Base-by-base conservation (phyloP, 768 basidiomycete species). In the Cubamyces lactineus region DNA sequence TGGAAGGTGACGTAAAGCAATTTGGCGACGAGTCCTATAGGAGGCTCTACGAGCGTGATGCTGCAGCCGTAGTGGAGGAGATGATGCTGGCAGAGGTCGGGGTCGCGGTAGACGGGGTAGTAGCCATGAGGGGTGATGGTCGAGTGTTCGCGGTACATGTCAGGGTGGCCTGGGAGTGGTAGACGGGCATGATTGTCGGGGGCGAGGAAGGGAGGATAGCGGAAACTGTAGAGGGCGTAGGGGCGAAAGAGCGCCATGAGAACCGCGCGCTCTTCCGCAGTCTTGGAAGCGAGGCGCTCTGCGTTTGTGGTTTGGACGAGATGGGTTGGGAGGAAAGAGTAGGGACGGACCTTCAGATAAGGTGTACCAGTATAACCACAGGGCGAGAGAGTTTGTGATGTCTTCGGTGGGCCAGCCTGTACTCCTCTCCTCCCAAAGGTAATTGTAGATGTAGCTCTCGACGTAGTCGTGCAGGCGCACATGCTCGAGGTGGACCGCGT, bases 341-440 rank as follows among this genome's bases (percentile, higher is more conserved):
- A 53, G 43, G 12, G 43, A 74, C 80, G 50, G 38, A 85, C 85
- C 74, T 66, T 76, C 69, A 9, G 84, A 80, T 3, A 79, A 80
- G 26, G 82, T 78, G 69, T 85, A 77, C 88, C 88, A 90, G 59
- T 84, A 72, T 0, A 88, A 57, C 86, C 86, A 89, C 19, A 90
- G 62, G 0, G 82, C 86, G 53, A 84, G 80, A 0, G 84, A 71
- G 64, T 83, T 85, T 24, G 74, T 43, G 8, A 74, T 65, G 51
- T 69, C 82, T 43, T 88, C 86, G 2, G 70, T 63, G 0, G 87
- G 86, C 87, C 88, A 89, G 3, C 83, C 85, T 45, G 79, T 67
- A 62, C 73, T 53, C 15, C 24, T 4, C 13, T 70, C 65, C 38
- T 80, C 77, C 76, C 82, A 82, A 30, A 88, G 74, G 9, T 78